Evolutionary conservation across 2,329 filamentous ascomycete genomes (phyloP), one percentile per base, ranked within the genome.

Genomic region (Plenodomus tracheiphilus): DNA sequence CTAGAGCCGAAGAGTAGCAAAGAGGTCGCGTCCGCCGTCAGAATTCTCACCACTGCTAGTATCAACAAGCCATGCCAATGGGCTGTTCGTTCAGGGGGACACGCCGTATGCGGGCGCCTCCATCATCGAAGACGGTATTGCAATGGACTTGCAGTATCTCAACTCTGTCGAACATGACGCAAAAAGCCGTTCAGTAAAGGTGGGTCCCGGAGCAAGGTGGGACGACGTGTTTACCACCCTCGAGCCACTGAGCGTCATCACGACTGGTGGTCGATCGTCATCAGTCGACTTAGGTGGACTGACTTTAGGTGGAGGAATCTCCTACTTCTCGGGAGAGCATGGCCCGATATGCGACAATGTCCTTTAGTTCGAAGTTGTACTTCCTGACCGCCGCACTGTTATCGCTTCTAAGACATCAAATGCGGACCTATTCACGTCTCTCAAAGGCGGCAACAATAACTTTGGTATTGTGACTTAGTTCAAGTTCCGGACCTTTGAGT

Each of bases 391-490:
- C 1, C 39, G 49, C 2, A 53, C 67, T 10, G 51, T 59, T n/a
- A 64, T 56, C 2, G 66, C 62, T 3, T 56, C 39, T 21, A 45
- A 54, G 43, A 53, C 52, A 0, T 34, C 65, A 41, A 43, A 59
- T 32, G 42, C 59, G 1, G 69, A 72, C 36, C 60, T 72, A 8
- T 69, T 62, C 30, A 55, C 49, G 2, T 65, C 66, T 1, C 56
- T 73, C 4, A 71, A 69, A 43, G 68, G 70, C 4, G 70, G 70
- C 1, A 57, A 54, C 28, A 66, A 65, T 40, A 69, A 71, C 46
- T 71, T 73, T 38, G 70, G 68, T 1, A 61, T 73, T 40, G 68
- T 73, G 0, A 74, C 71, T 2, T 41, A 43, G 38, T 56, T 65
- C 41, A 54, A 58, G 9, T 59, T 67, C n/a, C 39, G 47, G 11